phyloP scores from a whole-genome alignment of 2,329 filamentous ascomycete genomes.

The Colletotrichum theobromicola region DNA sequence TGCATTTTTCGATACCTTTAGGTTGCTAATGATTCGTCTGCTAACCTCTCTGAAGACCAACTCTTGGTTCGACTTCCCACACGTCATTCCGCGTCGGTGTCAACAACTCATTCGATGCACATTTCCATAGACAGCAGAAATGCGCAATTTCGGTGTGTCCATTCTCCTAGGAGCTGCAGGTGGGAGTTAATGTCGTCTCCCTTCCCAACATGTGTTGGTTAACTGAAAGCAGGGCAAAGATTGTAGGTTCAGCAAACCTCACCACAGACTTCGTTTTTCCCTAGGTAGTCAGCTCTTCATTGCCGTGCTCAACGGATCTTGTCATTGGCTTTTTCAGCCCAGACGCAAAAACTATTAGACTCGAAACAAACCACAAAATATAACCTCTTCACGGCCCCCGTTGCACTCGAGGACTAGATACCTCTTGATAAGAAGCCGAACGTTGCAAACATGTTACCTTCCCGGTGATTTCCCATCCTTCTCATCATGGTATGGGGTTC shows the following conservation, averaged over 20 bases:
- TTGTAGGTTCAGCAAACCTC: too few species aligned
- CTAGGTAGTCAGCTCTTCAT: too few species aligned
- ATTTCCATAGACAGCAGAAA: background rate
- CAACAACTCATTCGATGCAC: conserved; percentile 6
- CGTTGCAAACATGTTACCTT: background rate
- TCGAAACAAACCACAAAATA: background rate
- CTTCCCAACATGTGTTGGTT: background rate
- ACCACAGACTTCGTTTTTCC: too few species aligned
- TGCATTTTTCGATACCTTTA: background rate
- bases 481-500: background rate
- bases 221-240: background rate
- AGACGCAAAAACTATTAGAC: background rate
- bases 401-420: background rate
- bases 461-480: background rate
- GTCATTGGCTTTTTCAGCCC: too few species aligned
- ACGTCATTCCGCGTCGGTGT: background rate
- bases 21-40: background rate
- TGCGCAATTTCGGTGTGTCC: background rate
- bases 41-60: background rate
- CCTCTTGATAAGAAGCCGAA: background rate
- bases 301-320: too few species aligned
- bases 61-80: background rate
- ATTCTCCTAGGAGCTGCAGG: background rate
- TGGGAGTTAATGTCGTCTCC: background rate
- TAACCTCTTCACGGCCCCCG: too few species aligned